Evolutionary conservation across 2,329 filamentous ascomycete genomes (phyloP).

Genomic region (Curvularia verruculosa): DNA sequence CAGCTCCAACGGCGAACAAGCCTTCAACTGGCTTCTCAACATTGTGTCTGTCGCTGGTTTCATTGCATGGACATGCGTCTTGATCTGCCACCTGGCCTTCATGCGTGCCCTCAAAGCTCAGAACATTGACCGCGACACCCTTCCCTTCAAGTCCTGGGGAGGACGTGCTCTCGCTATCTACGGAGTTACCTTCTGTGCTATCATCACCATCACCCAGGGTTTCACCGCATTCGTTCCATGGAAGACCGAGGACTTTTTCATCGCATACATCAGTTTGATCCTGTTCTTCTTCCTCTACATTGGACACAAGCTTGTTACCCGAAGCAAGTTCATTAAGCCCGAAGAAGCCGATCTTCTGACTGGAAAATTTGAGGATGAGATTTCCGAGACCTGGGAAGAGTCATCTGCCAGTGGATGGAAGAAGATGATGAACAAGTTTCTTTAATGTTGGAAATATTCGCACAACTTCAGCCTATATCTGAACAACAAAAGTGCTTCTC

Average conservation of each 20-base stretch:
- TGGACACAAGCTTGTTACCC: conserved; percentile 60
- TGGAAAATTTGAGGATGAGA: conserved; percentile 46
- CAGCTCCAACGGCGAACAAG: conserved; percentile 64
- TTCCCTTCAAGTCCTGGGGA: conserved; percentile 47
- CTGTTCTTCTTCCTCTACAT: conserved; percentile 59
- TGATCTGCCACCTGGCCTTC: conserved; percentile 48
- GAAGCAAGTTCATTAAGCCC: conserved; percentile 49
- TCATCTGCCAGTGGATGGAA: conserved; percentile 40
- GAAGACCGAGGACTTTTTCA: conserved; percentile 46
- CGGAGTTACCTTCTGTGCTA: conserved; percentile 46
- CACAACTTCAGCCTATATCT: conserved; percentile 3
- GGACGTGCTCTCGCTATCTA: conserved; percentile 47
- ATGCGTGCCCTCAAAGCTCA: conserved; percentile 47
- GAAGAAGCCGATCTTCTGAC: conserved; percentile 52
- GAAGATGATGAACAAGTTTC: conserved; percentile 37
- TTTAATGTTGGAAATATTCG: conserved; percentile 11
- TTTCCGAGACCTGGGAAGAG: conserved; percentile 44
- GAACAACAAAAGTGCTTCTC: conserved; percentile 21
- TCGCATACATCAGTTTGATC: conserved; percentile 49
- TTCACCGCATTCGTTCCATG: conserved; percentile 52
- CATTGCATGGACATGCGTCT: conserved; percentile 50
- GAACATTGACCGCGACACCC: conserved; percentile 47
- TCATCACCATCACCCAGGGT: conserved; percentile 51
- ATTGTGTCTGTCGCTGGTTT: conserved; percentile 50
- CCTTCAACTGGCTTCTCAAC: conserved; percentile 58